Percentiles rank a stretch among this genome's conserved stretches.
Evolutionary conservation across 805 yeast species (phyloP).

Genomic region (Zygosaccharomyces rouxii): DNA sequence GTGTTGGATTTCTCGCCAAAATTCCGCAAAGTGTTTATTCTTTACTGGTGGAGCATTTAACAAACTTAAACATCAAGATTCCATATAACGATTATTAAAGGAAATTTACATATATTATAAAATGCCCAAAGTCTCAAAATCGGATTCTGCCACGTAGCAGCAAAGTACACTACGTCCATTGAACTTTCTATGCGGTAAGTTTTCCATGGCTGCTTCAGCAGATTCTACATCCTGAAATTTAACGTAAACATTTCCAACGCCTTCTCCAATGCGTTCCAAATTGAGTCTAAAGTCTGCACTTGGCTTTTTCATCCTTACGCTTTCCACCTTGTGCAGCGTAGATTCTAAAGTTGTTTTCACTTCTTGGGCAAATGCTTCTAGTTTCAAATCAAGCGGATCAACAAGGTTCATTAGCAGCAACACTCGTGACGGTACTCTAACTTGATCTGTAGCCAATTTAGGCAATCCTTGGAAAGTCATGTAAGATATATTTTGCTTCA

Average conservation of each 20-base stretch:
- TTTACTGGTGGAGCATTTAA: constrained; percentile 31
- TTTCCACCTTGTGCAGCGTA: constrained; percentile 40
- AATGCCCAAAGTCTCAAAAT: constrained; percentile 44
- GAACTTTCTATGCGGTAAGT: constrained; percentile 61
- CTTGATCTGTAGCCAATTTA: constrained; percentile 32
- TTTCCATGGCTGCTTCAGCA: constrained; percentile 52
- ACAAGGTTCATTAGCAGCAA: constrained; percentile 64
- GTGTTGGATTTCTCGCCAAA: constrained; percentile 73
- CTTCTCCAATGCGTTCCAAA: constrained; percentile 44
- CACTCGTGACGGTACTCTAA: constrained; percentile 40
- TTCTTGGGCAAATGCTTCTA: constrained; percentile 45
- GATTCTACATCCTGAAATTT: constrained; percentile 51
- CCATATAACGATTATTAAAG: constrained; percentile 12
- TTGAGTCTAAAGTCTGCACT: constrained; percentile 41
- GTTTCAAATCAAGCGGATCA: constrained; percentile 57
- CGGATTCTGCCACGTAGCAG: constrained; percentile 55
- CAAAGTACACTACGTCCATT: constrained; percentile 67
- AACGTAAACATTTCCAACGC: constrained; percentile 69
- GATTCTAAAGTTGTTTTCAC: constrained; percentile 47
- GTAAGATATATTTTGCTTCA: constrained; percentile 20
- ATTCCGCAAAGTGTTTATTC: constrained; percentile 60
- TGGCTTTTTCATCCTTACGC: constrained; percentile 61
- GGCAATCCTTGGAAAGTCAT: constrained; percentile 37
- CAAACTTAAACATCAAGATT: constrained; percentile 19
- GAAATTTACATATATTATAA: constrained; percentile 11